These are phyloP conservation scores for Chrysanthemum makinoi DNA, from an alignment of 129 eudicot genomes.

Conservation along the genomic window DNA sequence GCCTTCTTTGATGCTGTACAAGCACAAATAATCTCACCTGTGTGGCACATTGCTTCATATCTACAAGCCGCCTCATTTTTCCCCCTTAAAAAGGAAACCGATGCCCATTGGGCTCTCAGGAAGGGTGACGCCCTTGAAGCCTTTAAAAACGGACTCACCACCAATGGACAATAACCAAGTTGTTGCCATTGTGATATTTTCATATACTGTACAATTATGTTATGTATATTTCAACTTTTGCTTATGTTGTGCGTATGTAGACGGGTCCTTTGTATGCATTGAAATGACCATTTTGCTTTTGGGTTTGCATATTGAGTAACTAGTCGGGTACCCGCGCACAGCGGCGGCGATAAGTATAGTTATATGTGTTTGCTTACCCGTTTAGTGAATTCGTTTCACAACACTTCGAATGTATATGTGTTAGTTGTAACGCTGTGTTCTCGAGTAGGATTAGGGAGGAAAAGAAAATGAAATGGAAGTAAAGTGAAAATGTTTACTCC, in stretches of 20 bases:
- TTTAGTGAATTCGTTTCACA: too few relatives aligned
- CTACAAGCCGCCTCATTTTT: conserved; percentile 62
- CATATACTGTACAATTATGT: conserved; percentile 31
- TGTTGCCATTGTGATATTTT: conserved; percentile 7
- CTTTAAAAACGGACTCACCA: conserved; percentile 31
- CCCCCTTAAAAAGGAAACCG: conserved; percentile 52
- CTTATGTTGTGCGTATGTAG: conserved; percentile 19
- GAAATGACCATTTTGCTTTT: conserved; percentile 27
- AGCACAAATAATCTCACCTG: conserved; percentile 64
- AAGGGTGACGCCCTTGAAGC: conserved; percentile 62
- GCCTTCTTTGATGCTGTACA: conserved; percentile 86
- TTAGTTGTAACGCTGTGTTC: too few relatives aligned
- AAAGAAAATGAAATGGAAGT: too few relatives aligned
- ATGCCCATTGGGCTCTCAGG: conserved; percentile 53
- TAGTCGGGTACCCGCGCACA: too few relatives aligned
- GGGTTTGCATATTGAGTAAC: conserved; percentile 19
- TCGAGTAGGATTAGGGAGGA: too few relatives aligned
- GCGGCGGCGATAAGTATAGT: too few relatives aligned
- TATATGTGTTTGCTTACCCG: too few relatives aligned
- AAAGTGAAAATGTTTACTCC: too few relatives aligned
- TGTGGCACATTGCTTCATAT: conserved; percentile 59
- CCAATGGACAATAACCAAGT: conserved; percentile 28
- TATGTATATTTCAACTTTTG: background rate
- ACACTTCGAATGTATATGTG: too few relatives aligned
- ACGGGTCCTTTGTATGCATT: conserved; percentile 16